Evolutionary conservation across 345 rosid species (phyloP).

Genomic region (Erucastrum elatum): DNA sequence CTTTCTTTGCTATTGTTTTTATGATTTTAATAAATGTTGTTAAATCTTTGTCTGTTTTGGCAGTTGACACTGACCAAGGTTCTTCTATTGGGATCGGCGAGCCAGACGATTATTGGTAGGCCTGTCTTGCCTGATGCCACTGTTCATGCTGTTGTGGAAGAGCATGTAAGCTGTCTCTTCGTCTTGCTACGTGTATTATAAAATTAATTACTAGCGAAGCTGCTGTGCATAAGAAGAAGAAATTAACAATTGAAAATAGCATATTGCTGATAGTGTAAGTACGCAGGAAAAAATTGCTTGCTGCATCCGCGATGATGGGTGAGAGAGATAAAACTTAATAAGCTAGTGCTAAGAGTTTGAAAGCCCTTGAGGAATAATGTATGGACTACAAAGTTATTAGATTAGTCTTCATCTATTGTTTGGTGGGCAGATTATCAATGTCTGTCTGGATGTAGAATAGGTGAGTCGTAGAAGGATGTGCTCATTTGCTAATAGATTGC

Average conservation of each 20-base stretch:
- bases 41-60: conserved; percentile 21
- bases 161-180: conserved; percentile 68
- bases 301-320: background rate
- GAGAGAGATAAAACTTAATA: background rate
- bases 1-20: no score
- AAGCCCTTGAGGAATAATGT: background rate
- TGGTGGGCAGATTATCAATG: background rate
- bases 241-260: background rate
- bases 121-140: conserved; percentile 76
- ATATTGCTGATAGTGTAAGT: background rate
- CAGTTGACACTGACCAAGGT: conserved; percentile 88
- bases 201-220: background rate
- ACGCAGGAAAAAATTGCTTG: background rate
- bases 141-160: conserved; percentile 95
- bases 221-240: background rate
- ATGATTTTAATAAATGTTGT: background rate
- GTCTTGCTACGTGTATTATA: background rate
- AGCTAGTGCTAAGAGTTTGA: conserved; percentile 5
- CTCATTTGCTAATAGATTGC: background rate
- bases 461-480: background rate
- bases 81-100: conserved; percentile 70
- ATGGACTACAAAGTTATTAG: background rate
- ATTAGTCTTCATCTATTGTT: background rate
- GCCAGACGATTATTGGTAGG: conserved; percentile 80
- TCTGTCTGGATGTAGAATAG: background rate